These are phyloP conservation scores for Aspergillus avenaceus DNA, from an alignment of 495 filamentous ascomycete species.

Conservation along the genomic window DNA sequence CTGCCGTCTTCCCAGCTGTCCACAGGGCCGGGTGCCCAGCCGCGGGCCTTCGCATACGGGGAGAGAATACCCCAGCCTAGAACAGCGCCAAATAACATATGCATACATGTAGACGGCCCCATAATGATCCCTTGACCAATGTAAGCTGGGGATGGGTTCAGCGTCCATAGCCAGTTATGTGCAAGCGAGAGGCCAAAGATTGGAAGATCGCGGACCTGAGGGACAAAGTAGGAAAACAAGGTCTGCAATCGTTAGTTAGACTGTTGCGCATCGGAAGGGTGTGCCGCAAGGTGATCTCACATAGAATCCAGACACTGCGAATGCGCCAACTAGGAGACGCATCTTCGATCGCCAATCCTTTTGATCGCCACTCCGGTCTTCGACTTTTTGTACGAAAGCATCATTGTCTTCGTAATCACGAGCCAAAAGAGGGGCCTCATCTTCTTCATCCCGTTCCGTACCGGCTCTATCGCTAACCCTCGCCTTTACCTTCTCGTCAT, in stretches of 20 bases:
- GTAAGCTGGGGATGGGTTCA: conserved; percentile 94
- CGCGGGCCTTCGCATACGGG: conserved; percentile 75
- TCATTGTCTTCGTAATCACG: conserved; percentile 16
- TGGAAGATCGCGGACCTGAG: conserved; percentile 76
- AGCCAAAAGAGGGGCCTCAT: conserved; percentile 4
- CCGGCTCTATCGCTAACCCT: conserved; percentile 10
- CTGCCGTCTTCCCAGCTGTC: conserved; percentile 84
- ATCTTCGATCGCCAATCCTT: conserved; percentile 63
- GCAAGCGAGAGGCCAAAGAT: conserved; percentile 75
- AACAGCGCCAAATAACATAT: conserved; percentile 91
- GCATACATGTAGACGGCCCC: conserved; percentile 83
- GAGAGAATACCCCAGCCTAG: conserved; percentile 90
- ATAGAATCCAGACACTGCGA: conserved; percentile 52
- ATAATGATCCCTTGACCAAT: conserved; percentile 79
- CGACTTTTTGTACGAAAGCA: conserved; percentile 19
- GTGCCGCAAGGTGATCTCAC: conserved; percentile 27
- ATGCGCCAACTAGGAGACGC: conserved; percentile 54
- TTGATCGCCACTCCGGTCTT: conserved; percentile 28
- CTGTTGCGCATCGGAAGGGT: too few relatives aligned
- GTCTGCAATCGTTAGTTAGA: conserved; percentile 56
- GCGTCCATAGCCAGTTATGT: conserved; percentile 84
- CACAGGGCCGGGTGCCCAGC: conserved; percentile 87
- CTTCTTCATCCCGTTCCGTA: conserved; percentile 10
- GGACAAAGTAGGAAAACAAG: conserved; percentile 87
- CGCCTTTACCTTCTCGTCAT: conserved; percentile 23